A percentile compares a stretch with the other conserved stretches of the same genome.
Evolutionary conservation across 768 basidiomycete species (phyloP).

Genomic region (Auricularia auricula-judae): DNA sequence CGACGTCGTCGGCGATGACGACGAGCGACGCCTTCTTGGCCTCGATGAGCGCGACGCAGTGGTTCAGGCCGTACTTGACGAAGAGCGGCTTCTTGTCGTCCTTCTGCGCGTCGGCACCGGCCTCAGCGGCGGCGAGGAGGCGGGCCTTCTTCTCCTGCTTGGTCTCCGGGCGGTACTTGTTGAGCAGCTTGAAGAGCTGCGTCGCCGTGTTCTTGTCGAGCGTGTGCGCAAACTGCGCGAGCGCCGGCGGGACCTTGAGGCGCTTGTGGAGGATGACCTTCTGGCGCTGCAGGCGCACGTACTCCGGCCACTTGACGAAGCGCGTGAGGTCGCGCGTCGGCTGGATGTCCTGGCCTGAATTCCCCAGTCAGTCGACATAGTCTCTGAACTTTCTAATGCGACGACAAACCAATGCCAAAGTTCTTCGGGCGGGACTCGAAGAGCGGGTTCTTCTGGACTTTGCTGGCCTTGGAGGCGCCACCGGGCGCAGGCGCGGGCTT

Average conservation of each 20-base stretch:
- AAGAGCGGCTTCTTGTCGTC: constrained; percentile 81
- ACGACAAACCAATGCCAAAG: constrained; percentile 83
- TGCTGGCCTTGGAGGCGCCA: constrained; percentile 60
- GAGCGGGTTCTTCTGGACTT: constrained; percentile 87
- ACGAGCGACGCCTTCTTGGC: constrained; percentile 96
- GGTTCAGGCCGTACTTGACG: constrained; percentile 96
- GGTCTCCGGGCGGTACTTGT: constrained; percentile 87
- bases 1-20: constrained; percentile 94
- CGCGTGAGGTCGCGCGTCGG: constrained; percentile 85
- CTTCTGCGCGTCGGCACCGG: constrained; percentile 67
- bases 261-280: constrained; percentile 98
- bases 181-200: constrained; percentile 93
- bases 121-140: constrained; percentile 66
- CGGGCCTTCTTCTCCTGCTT: constrained; percentile 97
- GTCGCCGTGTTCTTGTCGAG: constrained; percentile 99
- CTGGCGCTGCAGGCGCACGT: constrained; percentile 94
- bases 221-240: constrained; percentile 94
- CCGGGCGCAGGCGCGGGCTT: constrained; percentile 80
- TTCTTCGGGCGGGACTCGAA: constrained; percentile 86
- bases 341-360: constrained; percentile 85
- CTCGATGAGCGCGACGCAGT: constrained; percentile 89
- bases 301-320: constrained; percentile 99
- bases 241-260: constrained; percentile 95
- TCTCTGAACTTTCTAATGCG: neutral
- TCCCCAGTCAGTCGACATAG: neutral